Base-by-base conservation (phyloP, 2,329 filamentous ascomycete genomes). In the Aspergillus sp. region DNA sequence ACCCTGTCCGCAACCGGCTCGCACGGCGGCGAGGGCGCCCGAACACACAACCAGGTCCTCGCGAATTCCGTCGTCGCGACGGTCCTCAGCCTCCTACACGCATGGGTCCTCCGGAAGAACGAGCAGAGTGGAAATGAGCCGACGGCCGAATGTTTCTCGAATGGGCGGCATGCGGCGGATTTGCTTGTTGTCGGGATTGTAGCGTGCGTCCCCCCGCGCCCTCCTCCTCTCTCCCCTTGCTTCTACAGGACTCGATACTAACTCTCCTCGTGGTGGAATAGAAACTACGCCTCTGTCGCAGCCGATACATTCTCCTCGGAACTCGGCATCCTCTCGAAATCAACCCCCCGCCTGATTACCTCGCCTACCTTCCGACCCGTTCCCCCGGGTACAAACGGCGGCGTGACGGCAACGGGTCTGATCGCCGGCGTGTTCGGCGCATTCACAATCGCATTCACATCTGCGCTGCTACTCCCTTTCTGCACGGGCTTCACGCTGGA, bases 271-370 rank as follows among this genome's bases (percentile, higher is more conserved):
- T 22, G 13, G 11, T 30, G n/a, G 7, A 25, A 46, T 59, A 80
- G 77, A 47, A 94, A 97, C 79, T 99, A 99, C 72, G 94, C 93
- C 28, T 91, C 92, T 53, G 93, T 96, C 9, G 88, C 92, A 22
- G 92, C 94, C 54, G 95, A 99, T 76, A 99, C 95, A 0, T 95
- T 97, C 75, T 93, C 91, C 60, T 97, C 93, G 11, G 95, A 99
- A 80, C 87, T 99, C 22, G 95, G 95, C 15, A 99, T 99, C 60
- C 83, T 99, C 13, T 90, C 93, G 7, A 86, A 84, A 62, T 84
- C 84, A 25, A 81, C 86, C 49, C 95, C 95, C 8, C 88, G 93
- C 41, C 86, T 99, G 43, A 94, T 99, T 73, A 97, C 92, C 4
- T 93, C 91, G 15, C 87, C 85, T 17, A 87, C 80, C 4, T 84